A percentile compares a stretch with the other conserved stretches of the same genome.
Conservation (phyloP, 306 rosid species). For the Neltuma alba region DNA sequence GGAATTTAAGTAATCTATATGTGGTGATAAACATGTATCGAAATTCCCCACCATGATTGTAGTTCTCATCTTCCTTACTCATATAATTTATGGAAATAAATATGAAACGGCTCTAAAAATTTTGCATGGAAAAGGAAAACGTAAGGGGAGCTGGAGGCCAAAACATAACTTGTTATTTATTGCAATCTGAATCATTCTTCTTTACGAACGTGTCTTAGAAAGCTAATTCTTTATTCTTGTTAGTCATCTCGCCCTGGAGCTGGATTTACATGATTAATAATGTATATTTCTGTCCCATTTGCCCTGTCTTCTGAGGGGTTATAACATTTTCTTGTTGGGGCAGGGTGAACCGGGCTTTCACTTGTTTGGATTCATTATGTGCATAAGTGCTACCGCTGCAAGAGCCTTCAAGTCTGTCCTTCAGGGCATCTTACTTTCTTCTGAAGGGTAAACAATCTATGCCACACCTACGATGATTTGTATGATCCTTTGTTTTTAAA, state of each 20-base stretch:
- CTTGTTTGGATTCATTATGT: conserved; percentile 90
- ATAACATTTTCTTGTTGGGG: conserved; percentile 45
- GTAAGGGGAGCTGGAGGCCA: conserved; percentile 5
- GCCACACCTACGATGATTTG: conserved; percentile 30
- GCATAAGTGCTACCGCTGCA: conserved; percentile 96
- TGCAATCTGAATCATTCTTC: conserved; percentile 25
- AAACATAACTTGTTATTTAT: neutral
- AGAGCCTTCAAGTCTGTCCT: conserved; percentile 99
- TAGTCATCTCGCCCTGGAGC: conserved; percentile 2
- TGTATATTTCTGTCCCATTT: conserved; percentile 21
- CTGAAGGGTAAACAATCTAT: conserved; percentile 78
- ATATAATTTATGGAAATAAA: neutral
- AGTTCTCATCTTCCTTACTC: neutral
- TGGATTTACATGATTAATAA: conserved; percentile 2
- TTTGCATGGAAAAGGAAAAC: neutral
- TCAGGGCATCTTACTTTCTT: conserved; percentile 91
- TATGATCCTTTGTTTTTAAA: neutral
- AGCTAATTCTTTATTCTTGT: neutral
- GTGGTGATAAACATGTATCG: conserved; percentile 1
- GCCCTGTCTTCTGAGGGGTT: conserved; percentile 28
- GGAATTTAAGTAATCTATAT: conserved; percentile 9
- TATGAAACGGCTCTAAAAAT: neutral
- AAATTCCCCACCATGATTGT: conserved; percentile 12
- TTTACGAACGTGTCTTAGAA: conserved; percentile 21
- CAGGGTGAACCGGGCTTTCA: conserved; percentile 99